Percentiles rank a stretch among this genome's conserved stretches.
phyloP scores from a whole-genome alignment of 139 green algal species.

The Volvox reticuliferus region DNA sequence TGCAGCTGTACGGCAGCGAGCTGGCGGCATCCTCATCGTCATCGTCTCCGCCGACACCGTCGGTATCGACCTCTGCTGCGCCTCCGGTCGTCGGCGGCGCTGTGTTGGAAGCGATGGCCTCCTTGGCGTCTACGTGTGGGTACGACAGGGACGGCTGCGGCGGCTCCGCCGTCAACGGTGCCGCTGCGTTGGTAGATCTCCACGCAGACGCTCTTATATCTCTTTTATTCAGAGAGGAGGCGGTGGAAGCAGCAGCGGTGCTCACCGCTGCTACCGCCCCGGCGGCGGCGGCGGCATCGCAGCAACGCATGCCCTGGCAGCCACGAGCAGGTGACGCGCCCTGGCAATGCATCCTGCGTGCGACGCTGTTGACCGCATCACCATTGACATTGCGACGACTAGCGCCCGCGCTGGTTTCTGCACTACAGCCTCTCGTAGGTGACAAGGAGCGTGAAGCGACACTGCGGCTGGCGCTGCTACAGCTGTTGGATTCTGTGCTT shows the following conservation, averaged over 20 bases:
- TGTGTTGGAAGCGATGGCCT: not conserved
- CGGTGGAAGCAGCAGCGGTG: constrained; percentile 44
- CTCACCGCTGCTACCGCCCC: not conserved
- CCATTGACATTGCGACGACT: constrained; percentile 29
- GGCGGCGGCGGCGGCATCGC: not conserved
- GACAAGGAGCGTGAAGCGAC: constrained; percentile 45
- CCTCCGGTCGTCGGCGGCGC: constrained; percentile 4
- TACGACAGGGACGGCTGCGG: not conserved
- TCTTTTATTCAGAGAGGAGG: not conserved
- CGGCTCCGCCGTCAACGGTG: not conserved
- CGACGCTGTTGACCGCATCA: constrained; percentile 64
- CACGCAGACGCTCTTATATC: constrained; percentile 56
- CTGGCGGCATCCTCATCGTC: constrained; percentile 17
- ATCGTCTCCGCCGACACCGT: not conserved
- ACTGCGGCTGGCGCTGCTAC: constrained; percentile 60
- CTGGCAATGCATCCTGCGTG: constrained; percentile 51
- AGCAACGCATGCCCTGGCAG: constrained; percentile 11
- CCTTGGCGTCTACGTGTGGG: not conserved
- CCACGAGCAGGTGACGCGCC: constrained; percentile 17
- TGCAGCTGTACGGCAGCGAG: constrained; percentile 72
- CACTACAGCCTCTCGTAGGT: constrained; percentile 36
- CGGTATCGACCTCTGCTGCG: constrained; percentile 19
- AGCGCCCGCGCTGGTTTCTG: constrained; percentile 17
- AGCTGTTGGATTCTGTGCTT: constrained; percentile 78
- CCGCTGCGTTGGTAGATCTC: constrained; percentile 45